Percentiles rank a stretch among this genome's conserved stretches.
These are phyloP conservation scores for Myxozyma sirexii DNA, from an alignment of 805 yeast genomes.

Conservation along the genomic window DNA sequence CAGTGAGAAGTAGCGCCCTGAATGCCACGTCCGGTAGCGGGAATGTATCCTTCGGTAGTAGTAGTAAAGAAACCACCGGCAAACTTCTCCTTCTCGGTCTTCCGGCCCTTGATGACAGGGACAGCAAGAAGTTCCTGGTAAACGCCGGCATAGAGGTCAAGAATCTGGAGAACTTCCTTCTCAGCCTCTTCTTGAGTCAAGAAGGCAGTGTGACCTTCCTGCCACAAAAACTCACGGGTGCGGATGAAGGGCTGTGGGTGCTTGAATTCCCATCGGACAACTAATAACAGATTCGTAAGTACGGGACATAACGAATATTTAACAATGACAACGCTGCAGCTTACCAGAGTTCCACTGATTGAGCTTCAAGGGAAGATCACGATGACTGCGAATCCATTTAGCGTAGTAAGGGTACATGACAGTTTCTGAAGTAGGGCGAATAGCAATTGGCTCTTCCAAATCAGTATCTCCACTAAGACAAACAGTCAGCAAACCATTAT, in stretches of 20 bases:
- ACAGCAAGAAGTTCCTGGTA: slow-evolving; percentile 94
- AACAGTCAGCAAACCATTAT: background rate
- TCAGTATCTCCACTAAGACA: slow-evolving; percentile 70
- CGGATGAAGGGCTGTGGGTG: slow-evolving; percentile 99
- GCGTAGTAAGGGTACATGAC: slow-evolving; percentile 99
- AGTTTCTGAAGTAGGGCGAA: slow-evolving; percentile 98
- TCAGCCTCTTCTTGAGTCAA: slow-evolving; percentile 79
- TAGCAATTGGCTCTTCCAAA: slow-evolving; percentile 96
- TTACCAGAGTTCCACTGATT: slow-evolving; percentile 93
- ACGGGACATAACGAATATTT: background rate
- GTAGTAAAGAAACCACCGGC: slow-evolving; percentile 98
- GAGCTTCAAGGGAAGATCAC: slow-evolving; percentile 93
- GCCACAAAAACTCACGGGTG: slow-evolving; percentile 99
- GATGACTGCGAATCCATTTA: slow-evolving; percentile 97
- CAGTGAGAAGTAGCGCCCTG: slow-evolving; percentile 99
- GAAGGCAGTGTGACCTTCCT: slow-evolving; percentile 99
- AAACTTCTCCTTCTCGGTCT: slow-evolving; percentile 96
- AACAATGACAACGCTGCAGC: background rate
- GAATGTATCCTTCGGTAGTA: slow-evolving; percentile 94
- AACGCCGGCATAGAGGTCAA: slow-evolving; percentile 80
- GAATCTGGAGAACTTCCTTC: slow-evolving; percentile 80
- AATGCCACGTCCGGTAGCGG: slow-evolving; percentile 98
- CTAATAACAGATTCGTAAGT: slow-evolving; percentile 42
- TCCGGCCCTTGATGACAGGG: slow-evolving; percentile 92
- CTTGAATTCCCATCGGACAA: slow-evolving; percentile 99